Base-by-base conservation (phyloP, 257 asterid species). In the Przewalskia tangutica region DNA sequence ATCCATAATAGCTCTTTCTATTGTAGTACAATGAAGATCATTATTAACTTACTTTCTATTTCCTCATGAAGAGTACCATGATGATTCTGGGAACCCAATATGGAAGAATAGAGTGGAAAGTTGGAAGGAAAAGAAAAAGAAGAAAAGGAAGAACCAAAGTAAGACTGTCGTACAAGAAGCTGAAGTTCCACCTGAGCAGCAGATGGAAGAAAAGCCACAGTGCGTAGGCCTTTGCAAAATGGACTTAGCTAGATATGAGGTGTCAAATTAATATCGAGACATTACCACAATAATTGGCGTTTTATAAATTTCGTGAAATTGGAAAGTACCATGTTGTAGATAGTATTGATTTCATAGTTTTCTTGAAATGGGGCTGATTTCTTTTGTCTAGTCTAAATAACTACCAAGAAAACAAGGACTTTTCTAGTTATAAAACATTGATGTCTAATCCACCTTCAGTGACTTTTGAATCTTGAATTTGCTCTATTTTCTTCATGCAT, bases 91-190 rank as follows among this genome's bases (percentile, higher is more conserved):
- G 66, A 96, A 96, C 84, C 97, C 99, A 7, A 94, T 96, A 89
- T 96, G 99, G 99, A 96, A 94, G 94, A 93, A 93, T 81, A 84
- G 99, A 75, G 99, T 96, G 77, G 95, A 96, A 38, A 96, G 98
- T 85, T 96, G 99, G 99, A 96, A 94, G 86, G 98, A 96, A 16
- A 96, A 89, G 95, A 95, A 94, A 85, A 91, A 77, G 83, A 94
- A 90, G 93, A 94, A 94, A 90, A 93, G 89, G 85, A 85, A 84
- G 54, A 82, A 68, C 58, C 46, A 90, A 8, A 88, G 73, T 53
- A 89, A 89, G 85, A 87, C 85, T 59, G 90, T 84, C 48, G 90
- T 84, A 32, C 89, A 88, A 40, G 94, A 85, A 85, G 92, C 85
- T 83, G 78, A 46, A 20, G 77, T 91, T 86, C 97, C 98, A 59